Evolutionary conservation across 2,329 filamentous ascomycete species (phyloP).

Genomic region (Emmonsiellopsis sp.): DNA sequence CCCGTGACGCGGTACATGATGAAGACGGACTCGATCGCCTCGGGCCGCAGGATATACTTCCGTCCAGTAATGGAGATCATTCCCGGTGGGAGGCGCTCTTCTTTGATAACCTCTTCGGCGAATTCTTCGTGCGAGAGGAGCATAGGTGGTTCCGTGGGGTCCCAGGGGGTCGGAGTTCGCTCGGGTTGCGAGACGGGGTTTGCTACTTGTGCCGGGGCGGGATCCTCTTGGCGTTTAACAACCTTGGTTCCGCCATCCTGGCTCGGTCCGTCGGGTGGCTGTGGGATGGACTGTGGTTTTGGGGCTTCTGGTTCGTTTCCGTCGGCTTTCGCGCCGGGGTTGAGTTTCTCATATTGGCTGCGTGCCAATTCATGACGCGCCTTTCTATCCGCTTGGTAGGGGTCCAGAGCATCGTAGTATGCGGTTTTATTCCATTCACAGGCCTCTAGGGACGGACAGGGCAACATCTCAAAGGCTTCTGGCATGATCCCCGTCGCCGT

Average conservation of each 20-base stretch:
- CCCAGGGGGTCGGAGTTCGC: background rate
- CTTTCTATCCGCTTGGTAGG: constrained; percentile 8
- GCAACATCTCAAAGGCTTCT: constrained; percentile 36
- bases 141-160: constrained; percentile 25
- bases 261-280: constrained; percentile 39
- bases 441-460: constrained; percentile 24
- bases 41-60: constrained; percentile 48
- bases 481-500: constrained; percentile 48
- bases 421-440: constrained; percentile 14
- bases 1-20: constrained; percentile 88
- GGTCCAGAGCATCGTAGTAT: constrained; percentile 11
- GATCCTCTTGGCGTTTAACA: constrained; percentile 2
- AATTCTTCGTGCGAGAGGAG: constrained; percentile 32
- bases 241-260: constrained; percentile 8
- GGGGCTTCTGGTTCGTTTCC: background rate
- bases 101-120: constrained; percentile 30
- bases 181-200: constrained; percentile 21
- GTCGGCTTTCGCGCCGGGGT: constrained; percentile 30
- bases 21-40: constrained; percentile 82
- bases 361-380: background rate
- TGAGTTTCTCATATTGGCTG: constrained; percentile 20
- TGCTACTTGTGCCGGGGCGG: constrained; percentile 26
- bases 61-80: constrained; percentile 30
- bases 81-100: constrained; percentile 35
- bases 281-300: constrained; percentile 32